These are phyloP conservation scores for Simmondsia chinensis DNA, from an alignment of 148 eudicot species.

Conservation along the genomic window DNA sequence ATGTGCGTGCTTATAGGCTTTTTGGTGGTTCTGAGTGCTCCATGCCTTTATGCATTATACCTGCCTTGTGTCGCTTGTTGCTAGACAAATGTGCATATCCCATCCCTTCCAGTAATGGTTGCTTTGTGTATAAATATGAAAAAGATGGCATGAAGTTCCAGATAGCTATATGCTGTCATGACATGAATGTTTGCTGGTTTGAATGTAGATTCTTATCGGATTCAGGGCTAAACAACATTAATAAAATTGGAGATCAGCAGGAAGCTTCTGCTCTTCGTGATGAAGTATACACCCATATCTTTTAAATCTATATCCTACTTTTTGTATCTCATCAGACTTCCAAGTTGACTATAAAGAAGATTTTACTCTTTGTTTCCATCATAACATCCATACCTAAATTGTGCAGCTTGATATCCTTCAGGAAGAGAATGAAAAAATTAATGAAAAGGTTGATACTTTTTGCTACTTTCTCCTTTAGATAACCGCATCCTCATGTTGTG, in stretches of 20 bases:
- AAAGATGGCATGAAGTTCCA: too few species aligned
- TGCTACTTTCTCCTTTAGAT: background rate
- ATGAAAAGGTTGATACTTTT: constrained; percentile 42
- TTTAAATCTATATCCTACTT: background rate
- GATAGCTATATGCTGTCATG: too few species aligned
- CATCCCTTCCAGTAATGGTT: too few species aligned
- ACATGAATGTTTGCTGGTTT: too few species aligned
- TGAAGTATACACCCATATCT: constrained; percentile 39
- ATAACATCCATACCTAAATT: background rate
- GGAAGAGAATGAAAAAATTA: constrained; percentile 63
- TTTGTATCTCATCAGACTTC: too few species aligned
- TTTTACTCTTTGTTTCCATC: background rate
- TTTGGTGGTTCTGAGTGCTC: too few species aligned
- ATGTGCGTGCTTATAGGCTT: too few species aligned
- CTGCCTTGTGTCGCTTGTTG: too few species aligned
- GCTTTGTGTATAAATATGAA: too few species aligned
- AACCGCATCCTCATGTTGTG: background rate
- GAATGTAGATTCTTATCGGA: constrained; percentile 71
- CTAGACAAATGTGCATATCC: too few species aligned
- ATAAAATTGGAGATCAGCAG: constrained; percentile 41
- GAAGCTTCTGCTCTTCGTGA: constrained; percentile 76
- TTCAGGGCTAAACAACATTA: constrained; percentile 28
- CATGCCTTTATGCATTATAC: too few species aligned
- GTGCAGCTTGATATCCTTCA: constrained; percentile 86
- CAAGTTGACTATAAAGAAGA: too few species aligned